These are phyloP conservation scores for Alternaria sp. DNA, from an alignment of 2,329 filamentous ascomycete species.

Conservation along the genomic window DNA sequence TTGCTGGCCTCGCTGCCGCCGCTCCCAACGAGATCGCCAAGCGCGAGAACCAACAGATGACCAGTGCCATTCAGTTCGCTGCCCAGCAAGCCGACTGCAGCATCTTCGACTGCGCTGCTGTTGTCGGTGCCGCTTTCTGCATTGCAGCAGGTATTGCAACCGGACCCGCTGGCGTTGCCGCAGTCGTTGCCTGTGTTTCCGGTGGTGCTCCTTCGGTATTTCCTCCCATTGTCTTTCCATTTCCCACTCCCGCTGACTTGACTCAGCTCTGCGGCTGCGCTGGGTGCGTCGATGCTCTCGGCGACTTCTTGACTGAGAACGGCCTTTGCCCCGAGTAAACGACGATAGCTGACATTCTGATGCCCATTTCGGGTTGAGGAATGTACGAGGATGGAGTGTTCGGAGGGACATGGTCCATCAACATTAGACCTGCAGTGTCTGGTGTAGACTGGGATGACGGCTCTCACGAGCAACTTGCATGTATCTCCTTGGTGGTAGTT, in stretches of 20 bases:
- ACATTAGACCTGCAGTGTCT: background rate
- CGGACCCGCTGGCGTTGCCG: constrained; percentile 5
- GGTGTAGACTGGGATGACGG: background rate
- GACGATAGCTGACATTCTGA: background rate
- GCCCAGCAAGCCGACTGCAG: constrained; percentile 8
- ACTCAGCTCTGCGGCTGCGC: constrained; percentile 9
- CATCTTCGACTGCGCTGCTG: constrained; percentile 11
- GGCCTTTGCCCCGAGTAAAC: constrained; percentile 1
- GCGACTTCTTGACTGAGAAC: constrained; percentile 11
- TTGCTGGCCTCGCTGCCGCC: constrained; percentile 9
- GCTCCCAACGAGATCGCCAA: constrained; percentile 9
- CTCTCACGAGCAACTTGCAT: background rate
- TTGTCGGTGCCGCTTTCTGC: constrained; percentile 6
- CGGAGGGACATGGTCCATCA: background rate
- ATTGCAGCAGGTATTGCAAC: constrained; percentile 3
- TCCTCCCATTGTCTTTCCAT: background rate
- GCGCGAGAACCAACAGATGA: constrained; percentile 10
- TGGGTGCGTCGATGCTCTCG: constrained; percentile 9
- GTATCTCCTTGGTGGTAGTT: constrained; percentile 2
- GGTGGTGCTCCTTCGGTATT: constrained; percentile 11
- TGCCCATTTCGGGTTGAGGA: background rate
- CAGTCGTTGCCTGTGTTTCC: constrained; percentile 1
- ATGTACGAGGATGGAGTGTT: background rate
- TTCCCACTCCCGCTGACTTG: background rate
- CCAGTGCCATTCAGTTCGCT: constrained; percentile 8